Evolutionary conservation across 495 filamentous ascomycete species (phyloP).

Genomic region (Thermochaetoides thermophila): DNA sequence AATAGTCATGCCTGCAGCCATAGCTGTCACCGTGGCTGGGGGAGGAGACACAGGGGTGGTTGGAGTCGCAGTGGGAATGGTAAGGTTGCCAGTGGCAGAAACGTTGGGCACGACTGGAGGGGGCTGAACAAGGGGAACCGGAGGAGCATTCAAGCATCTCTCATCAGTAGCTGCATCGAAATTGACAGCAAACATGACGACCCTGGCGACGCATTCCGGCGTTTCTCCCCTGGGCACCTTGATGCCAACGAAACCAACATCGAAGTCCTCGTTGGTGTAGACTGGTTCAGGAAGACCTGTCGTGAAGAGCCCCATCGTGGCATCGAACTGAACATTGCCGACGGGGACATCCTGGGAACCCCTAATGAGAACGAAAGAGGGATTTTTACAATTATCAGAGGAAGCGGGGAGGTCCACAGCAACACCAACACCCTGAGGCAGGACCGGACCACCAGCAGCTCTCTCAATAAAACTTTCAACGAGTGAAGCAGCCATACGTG

Average conservation of each 20-base stretch:
- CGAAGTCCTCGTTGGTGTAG: not conserved
- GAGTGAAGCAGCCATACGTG: conserved; percentile 19
- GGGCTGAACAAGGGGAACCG: too few species aligned
- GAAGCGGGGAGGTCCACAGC: conserved; percentile 23
- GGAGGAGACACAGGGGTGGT: too few species aligned
- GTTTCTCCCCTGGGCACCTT: conserved; percentile 3
- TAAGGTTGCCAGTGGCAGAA: too few species aligned
- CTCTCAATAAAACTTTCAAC: conserved; percentile 20
- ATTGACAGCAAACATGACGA: conserved; percentile 26
- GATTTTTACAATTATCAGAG: conserved; percentile 21
- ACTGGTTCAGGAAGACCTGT: not conserved
- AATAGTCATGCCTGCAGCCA: too few species aligned
- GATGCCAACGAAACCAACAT: not conserved
- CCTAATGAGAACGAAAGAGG: conserved; percentile 22
- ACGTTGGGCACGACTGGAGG: too few species aligned
- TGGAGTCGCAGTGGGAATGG: too few species aligned
- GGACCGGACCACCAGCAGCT: conserved; percentile 11
- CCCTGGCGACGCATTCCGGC: conserved; percentile 11
- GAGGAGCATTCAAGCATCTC: conserved; percentile 6
- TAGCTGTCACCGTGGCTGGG: too few species aligned
- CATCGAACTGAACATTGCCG: conserved; percentile 17
- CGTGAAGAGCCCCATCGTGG: conserved; percentile 19
- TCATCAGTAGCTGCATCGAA: conserved; percentile 14
- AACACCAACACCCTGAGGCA: conserved; percentile 26
- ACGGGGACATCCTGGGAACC: conserved; percentile 15